A percentile compares a stretch with the other conserved stretches of the same genome.
Conservation (phyloP, 2,329 filamentous ascomycete genomes). For the Sclerotinia trifoliorum region DNA sequence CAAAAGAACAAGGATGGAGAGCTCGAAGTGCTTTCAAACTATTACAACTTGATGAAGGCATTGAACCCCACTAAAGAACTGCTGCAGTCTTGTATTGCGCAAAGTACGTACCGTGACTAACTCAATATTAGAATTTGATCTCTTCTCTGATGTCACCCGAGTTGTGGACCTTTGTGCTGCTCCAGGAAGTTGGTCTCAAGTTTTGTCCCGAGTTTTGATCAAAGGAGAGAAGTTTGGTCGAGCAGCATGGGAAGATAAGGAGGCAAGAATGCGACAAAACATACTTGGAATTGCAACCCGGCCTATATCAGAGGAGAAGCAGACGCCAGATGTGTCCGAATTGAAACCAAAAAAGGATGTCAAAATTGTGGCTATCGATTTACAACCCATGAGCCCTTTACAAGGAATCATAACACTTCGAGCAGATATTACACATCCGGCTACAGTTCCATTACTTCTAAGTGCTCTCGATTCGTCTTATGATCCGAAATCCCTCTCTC, state of each 20-base stretch:
- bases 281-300: constrained; percentile 47
- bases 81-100: not conserved
- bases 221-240: constrained; percentile 89
- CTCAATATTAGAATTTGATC: constrained; percentile 69
- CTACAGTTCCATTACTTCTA: constrained; percentile 85
- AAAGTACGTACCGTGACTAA: constrained; percentile 4
- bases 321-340: constrained; percentile 32
- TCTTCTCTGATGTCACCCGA: constrained; percentile 84
- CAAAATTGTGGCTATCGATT: constrained; percentile 92
- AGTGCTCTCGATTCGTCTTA: constrained; percentile 76
- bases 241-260: constrained; percentile 81
- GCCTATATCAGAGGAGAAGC: constrained; percentile 31
- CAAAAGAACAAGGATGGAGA: constrained; percentile 98
- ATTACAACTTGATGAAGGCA: constrained; percentile 84
- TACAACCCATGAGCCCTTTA: constrained; percentile 93
- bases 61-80: constrained; percentile 15
- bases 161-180: constrained; percentile 96
- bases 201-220: constrained; percentile 88
- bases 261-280: constrained; percentile 62
- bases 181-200: constrained; percentile 95
- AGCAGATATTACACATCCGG: constrained; percentile 96
- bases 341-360: constrained; percentile 62
- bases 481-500: constrained; percentile 48
- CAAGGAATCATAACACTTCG: constrained; percentile 89
- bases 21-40: constrained; percentile 96